A percentile compares a stretch with the other conserved stretches of the same genome.
Evolutionary conservation across 345 rosid genomes (phyloP).

Genomic region (Eucalyptus tenuipes): DNA sequence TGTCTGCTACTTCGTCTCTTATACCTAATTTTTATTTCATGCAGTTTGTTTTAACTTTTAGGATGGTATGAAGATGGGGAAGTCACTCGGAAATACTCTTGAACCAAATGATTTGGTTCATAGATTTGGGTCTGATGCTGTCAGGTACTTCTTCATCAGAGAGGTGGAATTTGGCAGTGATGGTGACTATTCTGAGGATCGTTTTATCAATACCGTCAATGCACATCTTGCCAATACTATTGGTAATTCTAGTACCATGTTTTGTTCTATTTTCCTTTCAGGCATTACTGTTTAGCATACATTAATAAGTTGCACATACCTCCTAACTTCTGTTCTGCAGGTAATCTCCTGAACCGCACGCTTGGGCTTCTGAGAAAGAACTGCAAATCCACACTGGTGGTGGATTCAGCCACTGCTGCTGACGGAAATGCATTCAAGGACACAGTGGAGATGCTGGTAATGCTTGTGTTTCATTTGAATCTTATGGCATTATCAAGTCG

Average conservation of each 20-base stretch:
- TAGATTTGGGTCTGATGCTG: constrained; percentile 84
- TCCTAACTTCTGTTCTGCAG: constrained; percentile 21
- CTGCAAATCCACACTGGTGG: constrained; percentile 65
- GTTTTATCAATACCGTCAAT: constrained; percentile 68
- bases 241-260: constrained; percentile 24
- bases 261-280: neutral
- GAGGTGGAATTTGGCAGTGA: constrained; percentile 94
- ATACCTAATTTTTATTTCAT: constrained; percentile 28
- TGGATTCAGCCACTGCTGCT: constrained; percentile 61
- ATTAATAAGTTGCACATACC: neutral
- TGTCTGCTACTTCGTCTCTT: neutral
- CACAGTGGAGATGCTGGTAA: constrained; percentile 60
- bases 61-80: constrained; percentile 99
- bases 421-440: constrained; percentile 57
- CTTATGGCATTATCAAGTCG: neutral
- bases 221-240: constrained; percentile 96
- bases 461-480: neutral
- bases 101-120: constrained; percentile 78
- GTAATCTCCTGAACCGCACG: constrained; percentile 89
- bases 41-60: constrained; percentile 46
- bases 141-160: constrained; percentile 81
- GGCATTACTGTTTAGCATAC: neutral
- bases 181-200: constrained; percentile 94
- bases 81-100: constrained; percentile 81
- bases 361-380: constrained; percentile 89